Evolutionary conservation across 768 basidiomycete species (phyloP), one percentile per base, ranked within the genome.

Genomic region (Galerina sulciceps): DNA sequence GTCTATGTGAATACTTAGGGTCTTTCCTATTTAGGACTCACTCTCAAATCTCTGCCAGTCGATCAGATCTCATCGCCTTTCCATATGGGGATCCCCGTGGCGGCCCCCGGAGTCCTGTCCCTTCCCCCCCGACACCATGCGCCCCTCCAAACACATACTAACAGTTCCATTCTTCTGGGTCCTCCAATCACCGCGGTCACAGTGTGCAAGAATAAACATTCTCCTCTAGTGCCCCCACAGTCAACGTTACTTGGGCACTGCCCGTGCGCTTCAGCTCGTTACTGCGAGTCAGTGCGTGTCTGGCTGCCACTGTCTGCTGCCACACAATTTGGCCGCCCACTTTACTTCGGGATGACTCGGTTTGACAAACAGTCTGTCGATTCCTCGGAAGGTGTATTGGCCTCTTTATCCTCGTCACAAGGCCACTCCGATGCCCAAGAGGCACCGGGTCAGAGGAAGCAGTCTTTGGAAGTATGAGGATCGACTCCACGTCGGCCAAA

Each of bases 161-260:
- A 69, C 64, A 67, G 46, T 57, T 54, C 74, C 75, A 49, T 51
- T 71, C 42, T 52, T 58, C 51, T 70, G 75, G 75, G 59, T 71
- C 69, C 44, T 44, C 58, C 66, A 62, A 55, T 58, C 62, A 59
- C 59, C 58, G 59, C 59, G 59, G 59, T 38, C 31, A 49, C 34
- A 31, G 26, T 31, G n/a, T 22, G n/a, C 36, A 26, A 47, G 46
- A 47, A 47, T 47, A 47, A n/a, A 31, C 26, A 31, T 31, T 47
- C 46, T 35, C 49, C 49, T 51, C 37, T 51, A 35, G 35, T 36
- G 4, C 48, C 48, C 48, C 48, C 49, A 51, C 49, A 51, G 49
- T 51, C 35, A 51, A 51, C 49, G 18, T 51, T 37, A 51, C 38
- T 51, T 22, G 49, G 35, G 48, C 36, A 23, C 37, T 51, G 49